Base-by-base conservation (phyloP, 805 yeast species). In the Candida railenensis region DNA sequence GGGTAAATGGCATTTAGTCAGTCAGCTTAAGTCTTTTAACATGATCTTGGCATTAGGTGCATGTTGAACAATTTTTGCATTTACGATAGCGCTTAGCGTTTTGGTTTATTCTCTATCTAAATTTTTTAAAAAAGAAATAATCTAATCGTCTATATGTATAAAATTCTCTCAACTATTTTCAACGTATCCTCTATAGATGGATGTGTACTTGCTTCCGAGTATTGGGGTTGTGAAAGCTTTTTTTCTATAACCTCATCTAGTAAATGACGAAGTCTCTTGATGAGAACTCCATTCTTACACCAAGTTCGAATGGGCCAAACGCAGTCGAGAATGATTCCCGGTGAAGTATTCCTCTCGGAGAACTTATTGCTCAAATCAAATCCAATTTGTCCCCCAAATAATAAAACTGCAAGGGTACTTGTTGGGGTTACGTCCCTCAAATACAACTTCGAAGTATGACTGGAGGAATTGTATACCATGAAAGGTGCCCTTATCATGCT, bases 261-360 rank as follows among this genome's bases (percentile, higher is more conserved):
- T 40, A 89, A 61, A 9, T 66, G 58, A 55, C 96, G 71, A 46
- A 92, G 66, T 48, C 85, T 81, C 48, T 87, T 86, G 25, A 91
- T 76, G 40, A 92, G 67, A 2, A 92, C 96, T 1, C 91, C 98
- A 56, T 91, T 89, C 53, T 94, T 87, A 52, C 96, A 86, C 97
- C 97, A 92, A 1, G 97, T 89, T 50, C 88, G 75, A 11, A 92
- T 76, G 0, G 97, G 95, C 30, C 89, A 66, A 97, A 98, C 91
- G n/a, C 77, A 76, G 54, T 89, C 96, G 46, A 92, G 68, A 7
- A 89, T 82, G 32, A 94, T 79, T 19, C 97, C 97, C 0, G 96
- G 95, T 0, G 90, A 78, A 3, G 82, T 75, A 36, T 69, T 74
- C 1, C 78, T 77, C 4, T 63, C 58, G 1, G 77, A 69, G 0